Conservation (phyloP, 352 stramenopile species). For the Aphanomyces astaci region DNA sequence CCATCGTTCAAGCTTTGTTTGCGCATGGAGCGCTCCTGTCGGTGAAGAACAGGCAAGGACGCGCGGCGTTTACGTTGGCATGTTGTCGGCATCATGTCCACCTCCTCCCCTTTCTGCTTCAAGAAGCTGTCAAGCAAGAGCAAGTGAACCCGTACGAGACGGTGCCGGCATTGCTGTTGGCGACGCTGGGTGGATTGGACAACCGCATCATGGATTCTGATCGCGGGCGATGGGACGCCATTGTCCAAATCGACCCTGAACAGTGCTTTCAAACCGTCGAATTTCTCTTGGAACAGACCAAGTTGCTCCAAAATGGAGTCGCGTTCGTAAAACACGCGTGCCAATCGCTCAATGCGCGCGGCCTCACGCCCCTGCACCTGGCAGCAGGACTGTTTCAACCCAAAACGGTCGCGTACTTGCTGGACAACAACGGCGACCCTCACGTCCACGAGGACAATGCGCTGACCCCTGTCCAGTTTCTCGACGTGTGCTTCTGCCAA, state of each 20-base stretch:
- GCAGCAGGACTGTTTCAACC: conserved; percentile 2
- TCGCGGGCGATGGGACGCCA: not conserved
- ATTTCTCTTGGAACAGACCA: conserved; percentile 3
- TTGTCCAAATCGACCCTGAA: conserved; percentile 5
- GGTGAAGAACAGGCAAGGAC: not conserved
- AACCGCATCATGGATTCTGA: not conserved
- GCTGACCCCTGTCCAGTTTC: conserved; percentile 1
- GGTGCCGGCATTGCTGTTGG: not conserved
- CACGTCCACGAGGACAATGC: not conserved
- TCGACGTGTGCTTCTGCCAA: not conserved
- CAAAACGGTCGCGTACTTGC: not conserved
- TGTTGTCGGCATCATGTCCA: conserved; percentile 1
- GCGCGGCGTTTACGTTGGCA: conserved; percentile 2
- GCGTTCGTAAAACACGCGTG: not conserved
- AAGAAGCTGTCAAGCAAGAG: not conserved
- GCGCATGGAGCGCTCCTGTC: conserved; percentile 5
- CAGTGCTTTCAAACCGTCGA: not conserved
- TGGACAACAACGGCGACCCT: not conserved
- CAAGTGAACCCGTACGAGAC: conserved; percentile 4
- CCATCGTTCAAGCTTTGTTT: conserved; percentile 4
- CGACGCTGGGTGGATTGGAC: not conserved
- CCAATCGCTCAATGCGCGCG: not conserved
- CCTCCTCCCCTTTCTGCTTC: not conserved
- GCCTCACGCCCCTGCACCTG: conserved; percentile 12
- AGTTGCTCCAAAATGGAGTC: not conserved